Percentiles rank a stretch among this genome's conserved stretches.
Evolutionary conservation across 2,329 filamentous ascomycete species (phyloP).

Genomic region (Aspergillus melleus): DNA sequence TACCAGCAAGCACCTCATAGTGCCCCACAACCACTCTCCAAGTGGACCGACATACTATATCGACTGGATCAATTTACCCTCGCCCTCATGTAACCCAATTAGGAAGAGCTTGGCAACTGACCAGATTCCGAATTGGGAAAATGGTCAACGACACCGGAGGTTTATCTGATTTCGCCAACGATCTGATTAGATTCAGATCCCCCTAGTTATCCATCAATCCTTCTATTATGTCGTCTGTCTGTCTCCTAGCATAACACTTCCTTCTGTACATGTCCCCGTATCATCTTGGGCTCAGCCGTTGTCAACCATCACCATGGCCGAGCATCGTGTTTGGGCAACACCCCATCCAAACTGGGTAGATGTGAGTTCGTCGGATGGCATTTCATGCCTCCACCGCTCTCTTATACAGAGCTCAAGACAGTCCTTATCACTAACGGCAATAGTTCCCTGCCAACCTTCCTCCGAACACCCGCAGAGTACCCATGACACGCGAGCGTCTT

Average conservation of each 20-base stretch:
- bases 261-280: too few species aligned
- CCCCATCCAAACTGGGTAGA: constrained; percentile 18
- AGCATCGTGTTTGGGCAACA: constrained; percentile 16
- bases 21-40: too few species aligned
- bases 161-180: neutral
- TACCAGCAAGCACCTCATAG: too few species aligned
- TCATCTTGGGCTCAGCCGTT: too few species aligned
- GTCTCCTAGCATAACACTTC: too few species aligned
- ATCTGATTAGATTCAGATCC: neutral
- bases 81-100: neutral
- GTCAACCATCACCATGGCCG: constrained; percentile 8
- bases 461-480: constrained; percentile 9
- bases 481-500: constrained; percentile 12
- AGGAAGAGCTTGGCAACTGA: neutral
- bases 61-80: neutral
- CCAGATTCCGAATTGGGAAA: neutral
- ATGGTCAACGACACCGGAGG: too few species aligned
- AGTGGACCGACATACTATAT: neutral
- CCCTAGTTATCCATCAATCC: too few species aligned
- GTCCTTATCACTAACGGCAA: neutral
- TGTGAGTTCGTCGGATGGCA: constrained; percentile 2
- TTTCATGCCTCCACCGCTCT: neutral
- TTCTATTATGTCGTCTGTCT: too few species aligned
- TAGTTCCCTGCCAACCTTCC: constrained; percentile 17
- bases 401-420: neutral